Conservation (phyloP, 2,329 filamentous ascomycete species). For the Endoconidiophora polonica region DNA sequence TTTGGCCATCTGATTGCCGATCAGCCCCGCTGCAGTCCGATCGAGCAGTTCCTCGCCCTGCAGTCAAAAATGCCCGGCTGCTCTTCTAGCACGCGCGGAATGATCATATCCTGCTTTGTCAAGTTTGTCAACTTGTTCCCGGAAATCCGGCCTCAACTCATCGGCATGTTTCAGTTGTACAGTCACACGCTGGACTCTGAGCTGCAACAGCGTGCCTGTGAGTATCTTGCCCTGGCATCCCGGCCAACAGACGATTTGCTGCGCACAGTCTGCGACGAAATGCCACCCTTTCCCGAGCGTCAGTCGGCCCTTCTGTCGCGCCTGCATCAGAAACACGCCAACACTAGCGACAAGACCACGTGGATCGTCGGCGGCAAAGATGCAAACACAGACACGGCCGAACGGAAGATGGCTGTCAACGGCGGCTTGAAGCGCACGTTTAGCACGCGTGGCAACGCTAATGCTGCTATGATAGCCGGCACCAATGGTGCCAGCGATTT, state of each 20-base stretch:
- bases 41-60: conserved; percentile 88
- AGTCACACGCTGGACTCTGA: conserved; percentile 91
- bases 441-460: conserved; percentile 38
- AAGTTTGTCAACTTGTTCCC: conserved; percentile 98
- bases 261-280: conserved; percentile 89
- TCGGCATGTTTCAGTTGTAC: conserved; percentile 80
- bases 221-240: conserved; percentile 75
- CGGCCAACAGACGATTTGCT: conserved; percentile 81
- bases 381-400: conserved; percentile 65
- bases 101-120: conserved; percentile 88
- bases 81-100: conserved; percentile 76
- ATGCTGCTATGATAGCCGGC: conserved; percentile 19
- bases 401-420: conserved; percentile 66
- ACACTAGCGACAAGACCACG: conserved; percentile 84
- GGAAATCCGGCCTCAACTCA: conserved; percentile 88
- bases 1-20: conserved; percentile 96
- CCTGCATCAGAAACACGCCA: conserved; percentile 84
- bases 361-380: conserved; percentile 98
- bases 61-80: conserved; percentile 80
- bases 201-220: conserved; percentile 87
- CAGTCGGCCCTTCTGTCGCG: conserved; percentile 82
- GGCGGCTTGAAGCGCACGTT: conserved; percentile 77
- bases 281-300: conserved; percentile 94
- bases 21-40: conserved; percentile 78
- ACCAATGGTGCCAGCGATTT: conserved; percentile 42